A percentile compares a stretch with the other conserved stretches of the same genome.
phyloP scores from a whole-genome alignment of 495 filamentous ascomycete species.

The Hyphodiscus hymeniophilus region DNA sequence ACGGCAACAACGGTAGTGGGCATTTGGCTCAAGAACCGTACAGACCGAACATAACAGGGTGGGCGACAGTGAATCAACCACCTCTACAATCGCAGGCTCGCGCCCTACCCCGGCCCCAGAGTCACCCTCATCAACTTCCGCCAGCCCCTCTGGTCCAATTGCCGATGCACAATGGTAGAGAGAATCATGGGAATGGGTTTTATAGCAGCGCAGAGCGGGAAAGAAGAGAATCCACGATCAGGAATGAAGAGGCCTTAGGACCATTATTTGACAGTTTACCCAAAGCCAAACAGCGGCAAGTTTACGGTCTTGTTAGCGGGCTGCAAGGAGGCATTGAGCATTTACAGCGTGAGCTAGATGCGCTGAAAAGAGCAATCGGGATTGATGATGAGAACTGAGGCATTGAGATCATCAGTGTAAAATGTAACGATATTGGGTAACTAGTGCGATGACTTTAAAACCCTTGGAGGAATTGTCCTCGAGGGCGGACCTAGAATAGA shows the following conservation, averaged over 20 bases:
- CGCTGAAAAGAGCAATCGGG: slow-evolving; percentile 20
- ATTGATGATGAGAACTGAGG: slow-evolving; percentile 18
- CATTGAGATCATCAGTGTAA: background rate
- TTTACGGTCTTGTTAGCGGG: slow-evolving; percentile 20
- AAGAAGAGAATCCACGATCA: slow-evolving; percentile 12
- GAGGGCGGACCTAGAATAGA: too few species aligned
- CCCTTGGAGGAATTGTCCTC: too few species aligned
- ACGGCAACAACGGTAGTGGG: slow-evolving; percentile 6
- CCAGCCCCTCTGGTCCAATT: background rate
- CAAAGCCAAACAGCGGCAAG: slow-evolving; percentile 20
- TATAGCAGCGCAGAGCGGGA: slow-evolving; percentile 8
- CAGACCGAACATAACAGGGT: slow-evolving; percentile 7
- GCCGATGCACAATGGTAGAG: background rate
- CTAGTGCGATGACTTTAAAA: too few species aligned
- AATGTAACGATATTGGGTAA: too few species aligned
- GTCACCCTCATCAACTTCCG: too few species aligned
- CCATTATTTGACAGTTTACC: slow-evolving; percentile 21
- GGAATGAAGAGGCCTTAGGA: slow-evolving; percentile 9
- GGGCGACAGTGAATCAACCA: slow-evolving; percentile 20
- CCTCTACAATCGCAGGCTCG: background rate
- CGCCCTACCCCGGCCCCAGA: background rate
- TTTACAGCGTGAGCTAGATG: slow-evolving; percentile 19
- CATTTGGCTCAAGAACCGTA: background rate
- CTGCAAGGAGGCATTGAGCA: slow-evolving; percentile 21
- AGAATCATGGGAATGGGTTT: background rate